phyloP scores from a whole-genome alignment of 2,329 filamentous ascomycete genomes.

The Colletotrichum limetticola region DNA sequence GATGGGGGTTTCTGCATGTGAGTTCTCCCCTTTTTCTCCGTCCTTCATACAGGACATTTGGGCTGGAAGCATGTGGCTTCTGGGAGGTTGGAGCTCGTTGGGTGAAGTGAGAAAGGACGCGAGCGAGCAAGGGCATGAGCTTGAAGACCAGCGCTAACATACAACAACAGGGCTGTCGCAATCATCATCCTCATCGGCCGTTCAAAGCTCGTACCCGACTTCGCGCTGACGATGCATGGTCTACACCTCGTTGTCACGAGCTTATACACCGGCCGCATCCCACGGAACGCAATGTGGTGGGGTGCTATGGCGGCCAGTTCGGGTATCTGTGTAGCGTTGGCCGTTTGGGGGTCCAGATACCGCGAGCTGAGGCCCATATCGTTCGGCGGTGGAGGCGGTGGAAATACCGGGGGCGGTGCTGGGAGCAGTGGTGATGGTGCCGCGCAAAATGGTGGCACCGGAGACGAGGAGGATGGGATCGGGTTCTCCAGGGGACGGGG shows the following conservation, averaged over 20 bases:
- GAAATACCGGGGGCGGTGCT: conserved; percentile 39
- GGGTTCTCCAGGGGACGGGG: conserved; percentile 62
- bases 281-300: conserved; percentile 90
- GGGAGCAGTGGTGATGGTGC: conserved; percentile 37
- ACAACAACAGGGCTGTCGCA: conserved; percentile 74
- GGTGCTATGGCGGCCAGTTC: conserved; percentile 61
- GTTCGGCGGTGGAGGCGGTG: conserved; percentile 71
- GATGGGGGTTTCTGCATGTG: conserved; percentile 65
- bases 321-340: conserved; percentile 65
- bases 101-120: background rate
- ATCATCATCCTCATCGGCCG: conserved; percentile 86
- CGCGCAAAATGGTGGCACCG: conserved; percentile 38
- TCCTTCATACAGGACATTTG: background rate
- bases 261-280: conserved; percentile 81
- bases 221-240: conserved; percentile 88
- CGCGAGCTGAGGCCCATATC: conserved; percentile 88
- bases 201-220: conserved; percentile 95
- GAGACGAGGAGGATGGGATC: conserved; percentile 56
- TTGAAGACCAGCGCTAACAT: background rate
- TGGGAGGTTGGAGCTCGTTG: too few species aligned
- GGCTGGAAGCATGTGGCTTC: background rate
- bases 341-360: conserved; percentile 92
- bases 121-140: background rate
- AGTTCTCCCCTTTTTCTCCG: conserved; percentile 36
- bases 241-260: conserved; percentile 82